phyloP scores from a whole-genome alignment of 768 basidiomycete genomes.

The Rhodotorula graminis region DNA sequence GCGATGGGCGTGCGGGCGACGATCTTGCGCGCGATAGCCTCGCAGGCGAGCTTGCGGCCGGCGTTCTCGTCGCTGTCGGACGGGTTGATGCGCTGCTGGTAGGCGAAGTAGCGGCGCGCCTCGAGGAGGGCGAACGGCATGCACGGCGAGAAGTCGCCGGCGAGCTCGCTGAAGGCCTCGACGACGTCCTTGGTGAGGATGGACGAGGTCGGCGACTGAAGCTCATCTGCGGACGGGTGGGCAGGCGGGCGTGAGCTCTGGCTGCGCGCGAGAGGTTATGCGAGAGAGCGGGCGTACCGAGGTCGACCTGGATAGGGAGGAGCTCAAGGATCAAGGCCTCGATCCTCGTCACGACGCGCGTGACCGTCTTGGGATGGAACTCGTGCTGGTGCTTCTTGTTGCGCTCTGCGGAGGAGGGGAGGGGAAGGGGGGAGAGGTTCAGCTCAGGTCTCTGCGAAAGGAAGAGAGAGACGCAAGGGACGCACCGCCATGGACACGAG shows the following conservation, averaged over 20 bases:
- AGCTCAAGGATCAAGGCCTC: slow-evolving; percentile 39
- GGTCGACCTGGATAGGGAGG: slow-evolving; percentile 41
- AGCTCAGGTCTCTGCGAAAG: too few relatives aligned
- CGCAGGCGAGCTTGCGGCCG: slow-evolving; percentile 33
- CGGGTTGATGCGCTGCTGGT: slow-evolving; percentile 34
- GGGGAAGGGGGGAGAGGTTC: too few relatives aligned
- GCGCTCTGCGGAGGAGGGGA: not conserved
- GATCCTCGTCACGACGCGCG: slow-evolving; percentile 24
- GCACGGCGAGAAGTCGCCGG: slow-evolving; percentile 39
- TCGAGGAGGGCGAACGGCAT: slow-evolving; percentile 42
- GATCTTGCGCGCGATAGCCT: slow-evolving; percentile 36
- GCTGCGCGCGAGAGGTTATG: not conserved
- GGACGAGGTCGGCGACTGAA: slow-evolving; percentile 23
- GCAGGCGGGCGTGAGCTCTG: too few relatives aligned
- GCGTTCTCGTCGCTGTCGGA: slow-evolving; percentile 43
- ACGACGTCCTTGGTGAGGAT: slow-evolving; percentile 40
- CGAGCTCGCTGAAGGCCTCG: slow-evolving; percentile 35
- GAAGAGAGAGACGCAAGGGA: not conserved
- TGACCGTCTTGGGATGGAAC: slow-evolving; percentile 22
- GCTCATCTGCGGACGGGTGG: slow-evolving; percentile 21
- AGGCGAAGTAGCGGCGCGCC: slow-evolving; percentile 33
- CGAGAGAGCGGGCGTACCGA: not conserved
- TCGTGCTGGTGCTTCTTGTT: slow-evolving; percentile 5
- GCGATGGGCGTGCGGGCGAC: slow-evolving; percentile 18
- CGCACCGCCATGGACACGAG: not conserved